These are phyloP conservation scores for Penicillium sp. DNA, from an alignment of 2,329 filamentous ascomycete genomes.

Conservation along the genomic window DNA sequence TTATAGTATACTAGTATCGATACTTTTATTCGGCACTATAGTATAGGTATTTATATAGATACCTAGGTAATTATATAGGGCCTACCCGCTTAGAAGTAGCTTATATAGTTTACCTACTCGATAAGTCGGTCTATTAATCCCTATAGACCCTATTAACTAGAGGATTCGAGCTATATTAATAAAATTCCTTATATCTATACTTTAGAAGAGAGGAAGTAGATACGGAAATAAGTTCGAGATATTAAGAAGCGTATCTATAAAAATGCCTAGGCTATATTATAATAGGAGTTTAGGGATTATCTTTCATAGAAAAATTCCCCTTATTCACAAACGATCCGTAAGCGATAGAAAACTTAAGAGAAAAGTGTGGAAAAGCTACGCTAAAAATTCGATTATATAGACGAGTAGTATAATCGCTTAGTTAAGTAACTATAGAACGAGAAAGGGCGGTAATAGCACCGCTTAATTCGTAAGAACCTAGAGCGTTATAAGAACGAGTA, in stretches of 20 bases:
- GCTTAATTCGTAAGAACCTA: slow-evolving; percentile 25
- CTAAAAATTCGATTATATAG: slow-evolving; percentile 14
- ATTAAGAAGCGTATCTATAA: slow-evolving; percentile 17
- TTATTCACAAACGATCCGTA: too few relatives aligned
- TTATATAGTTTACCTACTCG: slow-evolving; percentile 27
- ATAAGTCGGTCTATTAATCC: slow-evolving; percentile 30
- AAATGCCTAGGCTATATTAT: slow-evolving; percentile 12
- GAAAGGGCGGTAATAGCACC: slow-evolving; percentile 22
- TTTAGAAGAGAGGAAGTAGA: slow-evolving; percentile 21
- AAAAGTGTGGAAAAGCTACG: slow-evolving; percentile 12
- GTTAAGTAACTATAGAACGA: slow-evolving; percentile 21
- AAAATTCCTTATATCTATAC: slow-evolving; percentile 16
- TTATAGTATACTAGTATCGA: slow-evolving; percentile 23
- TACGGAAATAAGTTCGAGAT: slow-evolving; percentile 16
- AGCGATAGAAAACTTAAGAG: not conserved
- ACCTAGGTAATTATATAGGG: slow-evolving; percentile 26
- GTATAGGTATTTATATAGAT: slow-evolving; percentile 28
- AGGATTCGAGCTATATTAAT: slow-evolving; percentile 28
- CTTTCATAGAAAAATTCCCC: too few relatives aligned
- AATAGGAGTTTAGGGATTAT: slow-evolving; percentile 11
- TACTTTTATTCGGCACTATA: slow-evolving; percentile 31
- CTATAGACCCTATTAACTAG: slow-evolving; percentile 24
- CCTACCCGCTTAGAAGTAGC: slow-evolving; percentile 22
- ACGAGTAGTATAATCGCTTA: slow-evolving; percentile 11
- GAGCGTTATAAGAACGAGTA: slow-evolving; percentile 29